phyloP scores from a whole-genome alignment of 2,329 filamentous ascomycete genomes.

The Pyricularia grisea region DNA sequence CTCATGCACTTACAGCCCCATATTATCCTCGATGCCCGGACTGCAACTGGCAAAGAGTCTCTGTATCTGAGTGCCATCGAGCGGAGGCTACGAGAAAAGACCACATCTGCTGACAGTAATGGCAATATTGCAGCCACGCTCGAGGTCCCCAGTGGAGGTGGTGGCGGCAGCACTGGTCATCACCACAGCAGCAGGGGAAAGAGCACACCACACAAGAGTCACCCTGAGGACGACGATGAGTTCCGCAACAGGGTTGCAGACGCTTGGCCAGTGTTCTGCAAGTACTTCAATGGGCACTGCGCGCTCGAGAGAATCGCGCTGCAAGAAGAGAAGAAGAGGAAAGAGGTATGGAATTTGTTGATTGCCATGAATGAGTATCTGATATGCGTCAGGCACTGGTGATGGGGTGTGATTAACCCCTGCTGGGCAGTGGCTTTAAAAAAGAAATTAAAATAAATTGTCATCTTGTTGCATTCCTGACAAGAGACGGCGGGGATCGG shows the following conservation, averaged over 20 bases:
- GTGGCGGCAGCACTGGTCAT: constrained; percentile 4
- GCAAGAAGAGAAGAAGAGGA: constrained; percentile 79
- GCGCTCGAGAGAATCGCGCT: constrained; percentile 80
- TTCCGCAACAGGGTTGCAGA: constrained; percentile 48
- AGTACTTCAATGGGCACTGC: constrained; percentile 80
- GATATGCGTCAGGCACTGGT: constrained; percentile 64
- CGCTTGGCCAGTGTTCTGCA: constrained; percentile 65
- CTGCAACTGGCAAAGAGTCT: constrained; percentile 68
- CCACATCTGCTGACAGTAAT: constrained; percentile 1
- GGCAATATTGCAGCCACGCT: constrained; percentile 1
- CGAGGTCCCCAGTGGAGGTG: constrained; percentile 6
- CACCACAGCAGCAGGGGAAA: not conserved
- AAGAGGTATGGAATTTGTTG: constrained; percentile 62
- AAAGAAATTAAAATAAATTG: not conserved
- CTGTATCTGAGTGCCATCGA: constrained; percentile 58
- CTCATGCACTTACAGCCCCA: constrained; percentile 50
- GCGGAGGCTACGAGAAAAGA: constrained; percentile 29
- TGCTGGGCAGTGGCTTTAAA: not conserved
- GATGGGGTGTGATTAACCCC: constrained; percentile 4
- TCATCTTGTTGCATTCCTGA: not conserved
- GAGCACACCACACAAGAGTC: constrained; percentile 1
- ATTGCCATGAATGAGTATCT: constrained; percentile 59
- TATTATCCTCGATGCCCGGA: constrained; percentile 69
- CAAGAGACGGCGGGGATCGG: not conserved
- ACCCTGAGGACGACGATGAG: constrained; percentile 10